A percentile compares a stretch with the other conserved stretches of the same genome.
Conservation (phyloP, 2,329 filamentous ascomycete genomes). For the Whalleya microplaca region DNA sequence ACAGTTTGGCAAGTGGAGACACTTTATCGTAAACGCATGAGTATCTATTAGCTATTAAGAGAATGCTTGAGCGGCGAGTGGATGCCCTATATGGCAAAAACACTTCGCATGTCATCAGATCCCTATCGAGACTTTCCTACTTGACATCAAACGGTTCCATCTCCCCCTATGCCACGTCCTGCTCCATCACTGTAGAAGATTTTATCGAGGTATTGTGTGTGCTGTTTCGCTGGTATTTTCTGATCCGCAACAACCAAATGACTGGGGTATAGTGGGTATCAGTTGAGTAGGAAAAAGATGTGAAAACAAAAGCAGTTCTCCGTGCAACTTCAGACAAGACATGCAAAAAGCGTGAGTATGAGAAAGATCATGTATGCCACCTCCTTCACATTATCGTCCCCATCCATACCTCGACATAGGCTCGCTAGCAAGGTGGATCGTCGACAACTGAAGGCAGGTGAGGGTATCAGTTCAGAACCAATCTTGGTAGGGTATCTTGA, state of each 20-base stretch:
- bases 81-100: slow-evolving; percentile 33
- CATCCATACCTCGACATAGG: slow-evolving; percentile 25
- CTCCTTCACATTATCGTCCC: slow-evolving; percentile 28
- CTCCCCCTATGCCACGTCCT: slow-evolving; percentile 18
- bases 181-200: slow-evolving; percentile 23
- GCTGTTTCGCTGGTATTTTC: slow-evolving; percentile 30
- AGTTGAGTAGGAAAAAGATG: slow-evolving; percentile 39
- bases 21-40: slow-evolving; percentile 24
- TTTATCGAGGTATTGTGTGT: slow-evolving; percentile 22
- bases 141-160: slow-evolving; percentile 14
- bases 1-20: not conserved
- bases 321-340: slow-evolving; percentile 34
- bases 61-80: slow-evolving; percentile 30
- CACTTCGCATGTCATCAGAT: slow-evolving; percentile 28
- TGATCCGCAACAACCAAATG: slow-evolving; percentile 34
- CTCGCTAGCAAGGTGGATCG: slow-evolving; percentile 23
- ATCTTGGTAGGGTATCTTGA: slow-evolving; percentile 42
- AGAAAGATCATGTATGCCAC: slow-evolving; percentile 36
- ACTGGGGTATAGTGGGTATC: slow-evolving; percentile 45
- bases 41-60: slow-evolving; percentile 42
- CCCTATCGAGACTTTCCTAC: slow-evolving; percentile 26
- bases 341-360: slow-evolving; percentile 39
- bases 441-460: slow-evolving; percentile 31
- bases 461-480: slow-evolving; percentile 42
- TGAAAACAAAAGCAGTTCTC: slow-evolving; percentile 34